Evolutionary conservation across 1,284 basidiomycete species (phyloP), one percentile per base, ranked within the genome.

Genomic region (Lentinula novae-zelandiae): DNA sequence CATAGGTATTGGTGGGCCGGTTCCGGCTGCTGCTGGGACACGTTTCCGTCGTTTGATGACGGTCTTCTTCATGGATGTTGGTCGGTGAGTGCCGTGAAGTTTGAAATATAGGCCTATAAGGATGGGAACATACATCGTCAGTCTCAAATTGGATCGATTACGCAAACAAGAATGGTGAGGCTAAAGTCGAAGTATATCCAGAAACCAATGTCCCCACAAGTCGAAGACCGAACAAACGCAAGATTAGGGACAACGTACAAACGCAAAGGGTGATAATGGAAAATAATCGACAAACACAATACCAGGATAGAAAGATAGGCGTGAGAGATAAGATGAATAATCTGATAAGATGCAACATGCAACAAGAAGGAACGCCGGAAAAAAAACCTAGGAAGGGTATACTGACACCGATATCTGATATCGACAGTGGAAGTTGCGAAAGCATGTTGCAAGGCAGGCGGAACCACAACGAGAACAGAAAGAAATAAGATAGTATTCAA

Each of bases 31-130:
- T 44, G 93, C 94, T 53, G 95, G 93, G 34, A 98, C 94, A 67
- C 96, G 89, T 78, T 98, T 98, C 64, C 96, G 83, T 40, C 96
- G 87, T 79, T 99, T 99, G 82, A 99, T 99, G 68, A 98, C 95
- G 2, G 93, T 92, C 81, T 98, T 98, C 78, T 97, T 98, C 95
- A 99, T 96, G 61, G 94, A 94, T 64, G 96, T 96, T 38, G 96
- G 96, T 49, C 96, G 88, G 69, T 98, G 95, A 0, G 93, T 95
- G 61, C 95, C 95, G 79, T 99, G 96, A 10, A 99, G 83, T 77
- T 99, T 99, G 82, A 95, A 96, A 78, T 98, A 99, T 5, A 99
- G 84, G 62, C 95, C 94, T 96, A 12, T 17, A n/a, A 15, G 72
- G 22, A 65, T 60, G 57, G 58, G 52, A 55, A 57, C 55, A 46